phyloP scores from a whole-genome alignment of 2,329 filamentous ascomycete genomes.

The Orbilia ellipsospora region DNA sequence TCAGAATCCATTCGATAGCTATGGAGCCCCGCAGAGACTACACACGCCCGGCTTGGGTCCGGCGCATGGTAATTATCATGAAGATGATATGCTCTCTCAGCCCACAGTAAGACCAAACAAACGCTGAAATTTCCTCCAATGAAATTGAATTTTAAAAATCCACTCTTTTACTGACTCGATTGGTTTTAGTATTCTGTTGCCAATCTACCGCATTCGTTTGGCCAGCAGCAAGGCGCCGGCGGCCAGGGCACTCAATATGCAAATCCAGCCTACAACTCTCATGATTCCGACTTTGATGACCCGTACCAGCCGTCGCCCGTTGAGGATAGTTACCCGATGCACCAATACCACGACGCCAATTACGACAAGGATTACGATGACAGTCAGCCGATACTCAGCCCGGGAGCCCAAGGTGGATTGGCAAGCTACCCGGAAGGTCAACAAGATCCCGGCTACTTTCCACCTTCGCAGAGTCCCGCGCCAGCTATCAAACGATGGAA shows the following conservation, averaged over 20 bases:
- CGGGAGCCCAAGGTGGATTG: conserved; percentile 60
- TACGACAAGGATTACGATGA: conserved; percentile 69
- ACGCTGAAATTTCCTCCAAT: too few species aligned
- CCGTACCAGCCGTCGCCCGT: conserved; percentile 78
- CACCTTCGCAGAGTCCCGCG: conserved; percentile 68
- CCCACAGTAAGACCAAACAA: conserved; percentile 29
- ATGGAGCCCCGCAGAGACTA: conserved; percentile 41
- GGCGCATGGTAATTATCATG: conserved; percentile 53
- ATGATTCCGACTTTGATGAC: conserved; percentile 85
- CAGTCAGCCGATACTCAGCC: conserved; percentile 65
- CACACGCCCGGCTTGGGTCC: conserved; percentile 46
- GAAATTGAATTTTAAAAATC: too few species aligned
- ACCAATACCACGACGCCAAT: conserved; percentile 65
- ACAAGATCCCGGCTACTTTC: conserved; percentile 58
- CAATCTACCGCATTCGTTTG: conserved; percentile 73
- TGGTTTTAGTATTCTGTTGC: conserved; percentile 74
- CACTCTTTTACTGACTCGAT: conserved; percentile 35
- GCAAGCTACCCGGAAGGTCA: conserved; percentile 58
- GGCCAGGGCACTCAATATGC: conserved; percentile 73
- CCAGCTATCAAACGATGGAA: conserved; percentile 87
- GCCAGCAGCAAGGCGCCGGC: conserved; percentile 65
- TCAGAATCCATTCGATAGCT: conserved; percentile 46
- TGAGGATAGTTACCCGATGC: conserved; percentile 68
- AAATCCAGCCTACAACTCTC: conserved; percentile 79
- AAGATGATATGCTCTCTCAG: conserved; percentile 47